Percentiles rank a stretch among this genome's conserved stretches.
These are phyloP conservation scores for Geotrichum ghanense DNA, from an alignment of 805 yeast species.

Conservation along the genomic window DNA sequence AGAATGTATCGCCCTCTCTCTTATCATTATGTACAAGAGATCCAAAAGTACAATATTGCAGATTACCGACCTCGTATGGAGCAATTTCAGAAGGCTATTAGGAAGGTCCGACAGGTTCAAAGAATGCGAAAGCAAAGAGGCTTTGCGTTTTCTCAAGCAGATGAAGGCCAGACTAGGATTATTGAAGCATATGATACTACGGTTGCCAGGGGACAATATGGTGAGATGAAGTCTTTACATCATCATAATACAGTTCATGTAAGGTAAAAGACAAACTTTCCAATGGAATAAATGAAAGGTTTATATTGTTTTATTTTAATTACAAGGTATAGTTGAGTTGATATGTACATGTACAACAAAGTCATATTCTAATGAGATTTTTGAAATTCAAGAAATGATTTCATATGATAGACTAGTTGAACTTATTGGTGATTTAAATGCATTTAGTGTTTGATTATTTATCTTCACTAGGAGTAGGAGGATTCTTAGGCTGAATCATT, in stretches of 20 bases:
- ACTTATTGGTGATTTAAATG: too few species aligned
- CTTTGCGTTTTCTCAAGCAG: conserved; percentile 94
- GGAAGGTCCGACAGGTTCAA: conserved; percentile 96
- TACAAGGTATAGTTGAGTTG: too few species aligned
- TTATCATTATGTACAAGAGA: conserved; percentile 92
- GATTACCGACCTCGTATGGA: conserved; percentile 95
- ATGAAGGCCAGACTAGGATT: conserved; percentile 85
- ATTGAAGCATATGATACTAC: conserved; percentile 94
- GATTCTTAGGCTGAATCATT: neutral
- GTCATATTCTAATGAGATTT: too few species aligned
- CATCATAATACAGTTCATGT: neutral
- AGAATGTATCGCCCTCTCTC: conserved; percentile 86
- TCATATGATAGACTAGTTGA: too few species aligned
- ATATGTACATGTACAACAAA: too few species aligned
- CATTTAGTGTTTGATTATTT: too few species aligned
- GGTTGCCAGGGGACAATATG: conserved; percentile 64
- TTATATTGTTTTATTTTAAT: too few species aligned
- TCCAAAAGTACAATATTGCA: conserved; percentile 87
- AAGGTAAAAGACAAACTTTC: too few species aligned
- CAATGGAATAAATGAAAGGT: too few species aligned
- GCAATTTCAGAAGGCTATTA: conserved; percentile 91
- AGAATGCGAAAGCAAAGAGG: conserved; percentile 98
- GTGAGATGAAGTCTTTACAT: conserved; percentile 32
- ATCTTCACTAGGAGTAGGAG: neutral
- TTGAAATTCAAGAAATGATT: too few species aligned